A percentile compares a stretch with the other conserved stretches of the same genome.
These are phyloP conservation scores for Coemansia sp. DNA, from an alignment of 192 early-diverging fungal genomes.

Conservation along the genomic window DNA sequence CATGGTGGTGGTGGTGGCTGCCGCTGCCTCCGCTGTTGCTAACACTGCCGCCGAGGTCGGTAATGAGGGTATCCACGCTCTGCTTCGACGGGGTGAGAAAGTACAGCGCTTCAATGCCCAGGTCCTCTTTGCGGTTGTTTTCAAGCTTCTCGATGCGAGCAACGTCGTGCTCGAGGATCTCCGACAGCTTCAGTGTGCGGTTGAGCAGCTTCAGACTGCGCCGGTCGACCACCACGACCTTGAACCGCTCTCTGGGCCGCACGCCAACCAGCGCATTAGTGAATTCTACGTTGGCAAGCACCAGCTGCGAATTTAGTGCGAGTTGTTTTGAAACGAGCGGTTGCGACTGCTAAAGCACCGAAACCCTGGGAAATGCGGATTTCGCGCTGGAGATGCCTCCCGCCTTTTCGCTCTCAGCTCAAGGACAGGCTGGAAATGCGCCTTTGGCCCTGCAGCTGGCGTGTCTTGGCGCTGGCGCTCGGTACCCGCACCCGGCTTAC, in stretches of 20 bases:
- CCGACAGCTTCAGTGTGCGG: slow-evolving; percentile 35
- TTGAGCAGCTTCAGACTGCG: slow-evolving; percentile 45
- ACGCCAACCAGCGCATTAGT: slow-evolving; percentile 45
- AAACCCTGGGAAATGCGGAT: background rate
- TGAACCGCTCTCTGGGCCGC: slow-evolving; percentile 46
- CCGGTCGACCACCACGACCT: slow-evolving; percentile 48
- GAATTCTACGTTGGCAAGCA: slow-evolving; percentile 31
- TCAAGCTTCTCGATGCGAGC: slow-evolving; percentile 47
- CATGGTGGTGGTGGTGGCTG: background rate
- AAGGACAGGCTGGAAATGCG: background rate
- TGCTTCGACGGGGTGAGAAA: slow-evolving; percentile 50
- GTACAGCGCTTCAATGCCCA: slow-evolving; percentile 48
- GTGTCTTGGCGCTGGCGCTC: background rate
- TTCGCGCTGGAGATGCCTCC: background rate
- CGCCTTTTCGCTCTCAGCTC: background rate
- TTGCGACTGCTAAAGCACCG: no score
- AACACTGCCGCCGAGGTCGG: slow-evolving; percentile 18
- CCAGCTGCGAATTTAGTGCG: background rate
- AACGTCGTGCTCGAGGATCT: slow-evolving; percentile 47
- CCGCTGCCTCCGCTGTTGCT: background rate
- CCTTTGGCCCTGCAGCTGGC: background rate
- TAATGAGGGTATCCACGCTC: slow-evolving; percentile 33
- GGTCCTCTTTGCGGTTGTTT: slow-evolving; percentile 42
- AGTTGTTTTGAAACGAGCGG: no score
- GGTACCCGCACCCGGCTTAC: slow-evolving; percentile 7